Conservation (phyloP, 805 yeast genomes). For the Lipomyces yamadae region DNA sequence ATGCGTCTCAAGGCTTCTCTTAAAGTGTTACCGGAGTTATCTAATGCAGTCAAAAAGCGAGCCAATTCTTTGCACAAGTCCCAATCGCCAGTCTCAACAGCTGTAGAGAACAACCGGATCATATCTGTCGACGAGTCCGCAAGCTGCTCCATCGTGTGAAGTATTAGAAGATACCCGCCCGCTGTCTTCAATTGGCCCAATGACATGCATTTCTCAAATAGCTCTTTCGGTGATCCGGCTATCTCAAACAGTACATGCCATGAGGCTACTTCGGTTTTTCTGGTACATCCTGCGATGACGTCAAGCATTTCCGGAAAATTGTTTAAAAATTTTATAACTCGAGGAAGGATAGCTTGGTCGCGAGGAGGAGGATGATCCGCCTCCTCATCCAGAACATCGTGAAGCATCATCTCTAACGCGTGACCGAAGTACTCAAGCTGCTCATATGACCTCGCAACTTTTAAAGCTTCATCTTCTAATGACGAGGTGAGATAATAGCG, state of each 20-base stretch:
- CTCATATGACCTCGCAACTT: constrained; percentile 31
- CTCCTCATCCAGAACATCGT: constrained; percentile 45
- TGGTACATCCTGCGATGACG: constrained; percentile 54
- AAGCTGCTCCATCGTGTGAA: constrained; percentile 45
- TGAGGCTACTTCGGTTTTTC: constrained; percentile 61
- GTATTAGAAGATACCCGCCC: constrained; percentile 49
- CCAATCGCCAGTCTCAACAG: constrained; percentile 45
- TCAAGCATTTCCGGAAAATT: constrained; percentile 48
- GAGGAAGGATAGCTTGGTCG: constrained; percentile 31
- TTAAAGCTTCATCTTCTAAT: constrained; percentile 33
- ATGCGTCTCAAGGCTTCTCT: constrained; percentile 26
- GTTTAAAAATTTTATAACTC: constrained; percentile 43
- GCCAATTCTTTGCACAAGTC: constrained; percentile 49
- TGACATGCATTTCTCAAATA: constrained; percentile 47
- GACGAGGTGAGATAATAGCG: constrained; percentile 26
- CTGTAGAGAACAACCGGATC: constrained; percentile 44
- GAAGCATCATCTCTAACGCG: constrained; percentile 50
- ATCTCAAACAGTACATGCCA: constrained; percentile 53
- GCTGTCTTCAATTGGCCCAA: constrained; percentile 49
- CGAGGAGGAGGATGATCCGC: constrained; percentile 36
- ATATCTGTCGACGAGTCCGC: constrained; percentile 42
- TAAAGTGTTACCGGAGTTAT: constrained; percentile 41
- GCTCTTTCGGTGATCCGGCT: constrained; percentile 46
- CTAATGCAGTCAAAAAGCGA: constrained; percentile 49
- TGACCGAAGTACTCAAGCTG: constrained; percentile 50